Base-by-base conservation (phyloP, 495 filamentous ascomycete species). In the Aspergillus carlsbadensis region DNA sequence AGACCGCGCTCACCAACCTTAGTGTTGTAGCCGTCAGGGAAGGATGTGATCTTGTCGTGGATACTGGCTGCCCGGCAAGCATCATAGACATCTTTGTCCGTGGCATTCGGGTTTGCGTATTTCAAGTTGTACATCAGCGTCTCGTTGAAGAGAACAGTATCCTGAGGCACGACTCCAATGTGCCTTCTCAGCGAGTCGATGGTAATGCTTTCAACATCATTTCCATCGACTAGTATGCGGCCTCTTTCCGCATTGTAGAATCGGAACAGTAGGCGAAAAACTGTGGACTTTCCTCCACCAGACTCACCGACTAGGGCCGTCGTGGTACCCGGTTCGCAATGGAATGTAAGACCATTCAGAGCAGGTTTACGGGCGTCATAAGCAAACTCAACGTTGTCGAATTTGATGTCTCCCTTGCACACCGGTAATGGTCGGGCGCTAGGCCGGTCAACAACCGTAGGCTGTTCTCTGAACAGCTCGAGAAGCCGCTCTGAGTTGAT, bases 131-230 rank as follows among this genome's bases (percentile, higher is more conserved):
- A 90, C 94, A 98, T 96, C 52, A 98, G 70, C 0, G 88, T 89
- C 70, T 98, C 94, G 68, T 98, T 98, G 81, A 98, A 98, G 46
- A 98, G 78, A 10, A 96, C 86, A 1, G 92, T 96, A 63, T 98
- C 94, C 69, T 98, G 94, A 10, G 94, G 94, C 17, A 98, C 94
- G 48, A 98, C 94, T 29, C 94, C 94, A 64, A 98, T 96, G 63
- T 90, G 87, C 41, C 80, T 80, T 52, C 94, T 87, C 35, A 98
- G 73, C n/a, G 91, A 95, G 71, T 98, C 90, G 65, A 98, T 96
- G 5, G 91, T 95, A 57, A 96, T 72, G 62, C 89, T 85, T 59
- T 88, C 82, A 10, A 97, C 87, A 68, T 97, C 88, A 42, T 87
- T 82, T 6, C 87, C 89, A 67, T 96, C 95, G 39, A 98, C 72